phyloP scores from a whole-genome alignment of 225 moss, liverwort and hornwort species.

The Climacium dendroides region DNA sequence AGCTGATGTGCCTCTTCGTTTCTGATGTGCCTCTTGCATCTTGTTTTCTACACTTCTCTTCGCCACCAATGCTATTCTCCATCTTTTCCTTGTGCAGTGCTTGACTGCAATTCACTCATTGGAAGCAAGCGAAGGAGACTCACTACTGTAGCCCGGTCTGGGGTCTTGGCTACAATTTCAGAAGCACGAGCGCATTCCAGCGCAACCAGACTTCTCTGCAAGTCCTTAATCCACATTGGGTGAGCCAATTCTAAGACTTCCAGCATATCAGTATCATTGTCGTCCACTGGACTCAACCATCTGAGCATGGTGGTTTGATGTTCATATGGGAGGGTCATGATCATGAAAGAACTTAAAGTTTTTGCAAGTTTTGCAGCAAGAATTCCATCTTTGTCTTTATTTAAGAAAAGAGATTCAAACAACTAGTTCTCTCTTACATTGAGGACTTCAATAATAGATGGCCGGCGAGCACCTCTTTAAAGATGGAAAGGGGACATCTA shows the following conservation, averaged over 20 bases:
- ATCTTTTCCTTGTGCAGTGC: not conserved
- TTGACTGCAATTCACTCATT: not conserved
- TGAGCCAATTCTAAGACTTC: not conserved
- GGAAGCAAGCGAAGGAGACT: not conserved
- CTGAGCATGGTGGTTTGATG: not conserved
- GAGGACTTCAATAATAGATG: not conserved
- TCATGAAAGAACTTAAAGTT: not conserved
- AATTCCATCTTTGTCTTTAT: not conserved
- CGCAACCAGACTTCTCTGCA: not conserved
- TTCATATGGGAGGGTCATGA: not conserved
- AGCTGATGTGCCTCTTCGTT: too few relatives aligned
- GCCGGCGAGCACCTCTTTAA: not conserved
- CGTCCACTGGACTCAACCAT: not conserved
- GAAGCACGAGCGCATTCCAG: not conserved
- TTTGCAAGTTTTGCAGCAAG: not conserved
- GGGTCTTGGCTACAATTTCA: not conserved
- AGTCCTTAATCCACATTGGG: not conserved
- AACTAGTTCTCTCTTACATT: not conserved
- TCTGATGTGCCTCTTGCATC: not conserved
- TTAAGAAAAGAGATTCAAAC: not conserved
- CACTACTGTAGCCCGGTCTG: too few relatives aligned
- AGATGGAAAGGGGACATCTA: too few relatives aligned
- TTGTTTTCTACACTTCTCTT: not conserved
- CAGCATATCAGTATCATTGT: too few relatives aligned
- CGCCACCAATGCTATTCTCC: not conserved